Percentiles rank a stretch among this genome's conserved stretches.
phyloP scores from a whole-genome alignment of 176 grass and related monocot genomes.

The Microstegium vimineum region DNA sequence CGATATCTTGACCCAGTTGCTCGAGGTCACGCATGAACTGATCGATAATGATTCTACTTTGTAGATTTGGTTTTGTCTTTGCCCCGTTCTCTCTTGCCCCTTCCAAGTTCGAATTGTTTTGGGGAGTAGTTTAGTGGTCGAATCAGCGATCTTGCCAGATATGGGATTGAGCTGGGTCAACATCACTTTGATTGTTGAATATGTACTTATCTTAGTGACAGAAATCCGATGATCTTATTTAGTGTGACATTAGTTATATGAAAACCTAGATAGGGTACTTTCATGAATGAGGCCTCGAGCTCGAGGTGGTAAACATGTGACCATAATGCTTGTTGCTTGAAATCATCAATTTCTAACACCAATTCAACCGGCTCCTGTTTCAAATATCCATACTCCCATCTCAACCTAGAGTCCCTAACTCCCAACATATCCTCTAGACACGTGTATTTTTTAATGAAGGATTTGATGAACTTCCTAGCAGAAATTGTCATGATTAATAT shows the following conservation, averaged over 20 bases:
- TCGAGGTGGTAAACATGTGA: background rate
- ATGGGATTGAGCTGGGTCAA: background rate
- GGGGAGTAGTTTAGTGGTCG: background rate
- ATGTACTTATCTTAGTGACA: background rate
- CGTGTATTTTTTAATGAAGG: background rate
- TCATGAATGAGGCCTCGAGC: background rate
- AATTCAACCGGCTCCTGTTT: background rate
- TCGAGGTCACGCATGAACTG: background rate
- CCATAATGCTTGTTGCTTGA: background rate
- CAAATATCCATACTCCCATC: background rate
- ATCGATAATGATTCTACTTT: background rate
- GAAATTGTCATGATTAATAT: background rate
- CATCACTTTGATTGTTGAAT: background rate
- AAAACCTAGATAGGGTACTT: conserved; percentile 4
- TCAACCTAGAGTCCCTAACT: background rate
- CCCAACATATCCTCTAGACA: background rate
- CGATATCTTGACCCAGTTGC: background rate
- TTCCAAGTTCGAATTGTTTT: background rate
- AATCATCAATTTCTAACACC: background rate
- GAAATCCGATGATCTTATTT: background rate
- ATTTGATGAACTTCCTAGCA: conserved; percentile 16
- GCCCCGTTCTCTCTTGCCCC: background rate
- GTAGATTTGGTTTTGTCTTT: background rate
- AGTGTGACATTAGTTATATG: background rate
- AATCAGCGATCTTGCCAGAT: background rate